phyloP scores from a whole-genome alignment of 371 early-diverging fungal species.

The Rhizopus arrhizus region DNA sequence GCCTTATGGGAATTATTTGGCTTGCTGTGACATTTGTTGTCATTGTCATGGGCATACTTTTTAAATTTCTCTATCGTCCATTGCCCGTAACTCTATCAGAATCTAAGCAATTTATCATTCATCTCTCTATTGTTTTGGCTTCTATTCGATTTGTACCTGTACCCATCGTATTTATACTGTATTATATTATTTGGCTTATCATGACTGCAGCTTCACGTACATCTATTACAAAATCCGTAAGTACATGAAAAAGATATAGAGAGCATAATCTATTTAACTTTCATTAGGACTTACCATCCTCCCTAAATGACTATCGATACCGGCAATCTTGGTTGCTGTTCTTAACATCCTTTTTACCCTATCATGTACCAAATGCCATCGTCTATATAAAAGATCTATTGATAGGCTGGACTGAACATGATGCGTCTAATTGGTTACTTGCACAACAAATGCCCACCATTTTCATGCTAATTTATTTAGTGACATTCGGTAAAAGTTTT shows the following conservation, averaged over 20 bases:
- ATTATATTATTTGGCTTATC: conserved; percentile 12
- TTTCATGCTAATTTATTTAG: conserved; percentile 5
- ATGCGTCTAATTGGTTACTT: neutral
- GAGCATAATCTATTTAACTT: neutral
- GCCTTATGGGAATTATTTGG: conserved; percentile 17
- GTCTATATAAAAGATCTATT: conserved; percentile 52
- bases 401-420: conserved; percentile 43
- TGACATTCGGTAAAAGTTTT: conserved; percentile 7
- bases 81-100: neutral
- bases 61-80: neutral
- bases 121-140: conserved; percentile 3
- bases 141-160: conserved; percentile 28
- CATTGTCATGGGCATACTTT: neutral
- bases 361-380: conserved; percentile 44
- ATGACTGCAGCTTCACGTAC: conserved; percentile 11
- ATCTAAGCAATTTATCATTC: neutral
- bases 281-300: conserved; percentile 11
- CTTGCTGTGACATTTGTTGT: neutral
- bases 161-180: conserved; percentile 9
- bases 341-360: conserved; percentile 52
- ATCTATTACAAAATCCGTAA: conserved; percentile 14
- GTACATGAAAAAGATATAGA: neutral
- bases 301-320: conserved; percentile 44
- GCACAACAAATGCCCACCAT: conserved; percentile 11
- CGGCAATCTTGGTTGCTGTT: conserved; percentile 52